A percentile compares a stretch with the other conserved stretches of the same genome.
Conservation (phyloP, 306 rosid species). For the Cucurbita pepo region DNA sequence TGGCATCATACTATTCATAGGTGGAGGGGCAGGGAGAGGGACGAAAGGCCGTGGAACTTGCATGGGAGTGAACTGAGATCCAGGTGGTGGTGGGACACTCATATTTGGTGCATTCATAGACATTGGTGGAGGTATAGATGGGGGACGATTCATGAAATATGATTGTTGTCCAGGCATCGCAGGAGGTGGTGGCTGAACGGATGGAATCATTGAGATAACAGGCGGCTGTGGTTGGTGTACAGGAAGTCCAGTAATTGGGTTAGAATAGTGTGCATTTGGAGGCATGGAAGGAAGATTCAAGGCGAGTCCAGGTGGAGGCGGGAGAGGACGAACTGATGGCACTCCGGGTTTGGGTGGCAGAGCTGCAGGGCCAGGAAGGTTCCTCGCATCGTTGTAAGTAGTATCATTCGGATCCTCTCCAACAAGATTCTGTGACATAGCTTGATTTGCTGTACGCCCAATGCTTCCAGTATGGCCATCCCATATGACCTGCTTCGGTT, state of each 20-base stretch:
- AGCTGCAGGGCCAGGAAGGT: constrained; percentile 85
- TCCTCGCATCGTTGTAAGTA: constrained; percentile 33
- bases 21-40: constrained; percentile 38
- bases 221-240: constrained; percentile 54
- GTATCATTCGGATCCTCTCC: constrained; percentile 57
- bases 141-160: constrained; percentile 38
- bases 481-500: constrained; percentile 97
- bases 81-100: constrained; percentile 79
- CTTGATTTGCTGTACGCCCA: constrained; percentile 87
- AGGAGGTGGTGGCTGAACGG: constrained; percentile 49
- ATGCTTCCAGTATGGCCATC: constrained; percentile 98
- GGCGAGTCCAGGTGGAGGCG: constrained; percentile 84
- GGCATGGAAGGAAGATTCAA: constrained; percentile 76
- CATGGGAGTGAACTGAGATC: constrained; percentile 59
- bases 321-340: constrained; percentile 78
- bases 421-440: constrained; percentile 63
- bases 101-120: constrained; percentile 38
- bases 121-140: constrained; percentile 42
- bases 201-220: constrained; percentile 38
- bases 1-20: constrained; percentile 67
- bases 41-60: constrained; percentile 42
- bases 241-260: constrained; percentile 33
- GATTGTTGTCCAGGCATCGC: constrained; percentile 71
- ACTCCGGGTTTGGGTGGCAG: constrained; percentile 80
- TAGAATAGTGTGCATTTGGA: constrained; percentile 48